Evolutionary conservation across 768 basidiomycete genomes (phyloP), one percentile per base, ranked within the genome.

Genomic region (Sporobolomyces pararoseus): DNA sequence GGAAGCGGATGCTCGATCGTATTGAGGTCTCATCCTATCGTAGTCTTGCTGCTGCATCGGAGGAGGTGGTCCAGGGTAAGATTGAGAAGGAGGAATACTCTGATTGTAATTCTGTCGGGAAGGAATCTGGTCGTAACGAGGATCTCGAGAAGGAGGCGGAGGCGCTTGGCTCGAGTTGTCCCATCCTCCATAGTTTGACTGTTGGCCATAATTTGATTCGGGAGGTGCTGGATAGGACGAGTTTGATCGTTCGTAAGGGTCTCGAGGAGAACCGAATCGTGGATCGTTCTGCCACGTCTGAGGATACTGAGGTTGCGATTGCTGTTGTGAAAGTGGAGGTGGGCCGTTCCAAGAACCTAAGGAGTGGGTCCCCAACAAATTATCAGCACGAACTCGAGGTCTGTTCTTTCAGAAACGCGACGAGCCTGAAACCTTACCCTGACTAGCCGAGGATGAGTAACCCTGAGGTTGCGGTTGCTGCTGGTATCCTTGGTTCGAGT

Each of bases 1-100:
- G 7, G 58, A 59, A 21, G 58, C 14, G 10, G 58, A 42, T 31
- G 58, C 58, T 44, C 58, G 58, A 29, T 39, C 27, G 23, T 59
- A 59, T 9, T 25, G 23, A 23, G 58, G 58, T 29, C 57, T 39
- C 4, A 5, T 37, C 23, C 25, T 3, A 46, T 32, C 58, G n/a
- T n/a, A n/a, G 19, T 3, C 14, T 13, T 3, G 16, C 7, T 39
- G 9, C 5, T 37, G n/a, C 3, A 3, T 5, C 10, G 55, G 35
- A 4, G 53, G 13, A 4, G 6, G 31, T 17, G 53, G 21, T 17
- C 32, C 51, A 53, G 13, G 13, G 14, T 49, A n/a, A 23, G 7
- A 49, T 9, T 9, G 39, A 42, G 39, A 21, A 23, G 23, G 51
- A 52, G 51, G 51, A 27, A n/a, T 12, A 13, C 13, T 9, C 39